phyloP scores from a whole-genome alignment of 2,329 filamentous ascomycete genomes.

The Xylariales sp. region DNA sequence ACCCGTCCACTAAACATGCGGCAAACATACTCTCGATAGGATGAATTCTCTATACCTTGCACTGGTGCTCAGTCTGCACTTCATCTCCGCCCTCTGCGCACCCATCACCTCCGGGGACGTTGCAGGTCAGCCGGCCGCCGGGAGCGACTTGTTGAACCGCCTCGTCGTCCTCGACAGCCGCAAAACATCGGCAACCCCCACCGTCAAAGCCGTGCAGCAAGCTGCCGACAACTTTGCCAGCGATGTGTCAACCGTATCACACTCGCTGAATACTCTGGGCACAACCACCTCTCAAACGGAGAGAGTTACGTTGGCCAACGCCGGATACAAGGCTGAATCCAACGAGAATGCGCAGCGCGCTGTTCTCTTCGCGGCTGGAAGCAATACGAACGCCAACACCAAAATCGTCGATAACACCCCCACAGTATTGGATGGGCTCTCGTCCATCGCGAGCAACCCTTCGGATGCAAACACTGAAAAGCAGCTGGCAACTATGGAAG shows the following conservation, averaged over 20 bases:
- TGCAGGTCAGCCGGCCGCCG: background rate
- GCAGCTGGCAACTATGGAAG: constrained; percentile 10
- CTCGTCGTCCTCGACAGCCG: background rate
- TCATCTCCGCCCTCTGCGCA: constrained; percentile 3
- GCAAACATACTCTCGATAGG: too few species aligned
- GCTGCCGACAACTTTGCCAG: constrained; percentile 10
- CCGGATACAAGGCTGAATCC: constrained; percentile 11
- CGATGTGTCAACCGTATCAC: constrained; percentile 8
- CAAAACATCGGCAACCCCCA: background rate
- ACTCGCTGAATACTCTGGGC: constrained; percentile 8
- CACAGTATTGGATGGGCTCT: constrained; percentile 10
- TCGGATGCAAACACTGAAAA: constrained; percentile 10
- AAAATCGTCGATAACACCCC: constrained; percentile 14
- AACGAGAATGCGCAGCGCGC: constrained; percentile 12
- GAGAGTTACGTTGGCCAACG: constrained; percentile 5
- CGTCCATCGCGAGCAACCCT: constrained; percentile 12
- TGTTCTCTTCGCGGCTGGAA: constrained; percentile 10
- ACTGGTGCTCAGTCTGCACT: constrained; percentile 1
- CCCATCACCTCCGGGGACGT: constrained; percentile 1
- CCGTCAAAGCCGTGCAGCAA: constrained; percentile 1
- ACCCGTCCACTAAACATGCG: too few species aligned
- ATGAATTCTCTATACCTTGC: constrained; percentile 1
- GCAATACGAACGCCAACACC: constrained; percentile 9
- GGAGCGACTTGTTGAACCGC: background rate
- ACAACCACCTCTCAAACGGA: constrained; percentile 6